Conservation (phyloP, 495 filamentous ascomycete genomes). For the Aspergillus campestris region DNA sequence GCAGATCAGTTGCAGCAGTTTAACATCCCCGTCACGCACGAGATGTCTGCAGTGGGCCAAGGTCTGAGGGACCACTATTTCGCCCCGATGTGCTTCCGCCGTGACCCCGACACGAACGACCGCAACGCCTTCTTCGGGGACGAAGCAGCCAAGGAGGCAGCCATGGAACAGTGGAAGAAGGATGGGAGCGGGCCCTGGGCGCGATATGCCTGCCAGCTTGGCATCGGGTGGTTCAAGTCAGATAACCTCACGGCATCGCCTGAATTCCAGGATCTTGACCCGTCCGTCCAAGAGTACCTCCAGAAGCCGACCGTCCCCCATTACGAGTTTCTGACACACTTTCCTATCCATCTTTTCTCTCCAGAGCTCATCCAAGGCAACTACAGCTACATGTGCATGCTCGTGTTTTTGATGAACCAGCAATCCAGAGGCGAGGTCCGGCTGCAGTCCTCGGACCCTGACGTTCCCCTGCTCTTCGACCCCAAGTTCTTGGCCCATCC, state of each 20-base stretch:
- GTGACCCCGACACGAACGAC: constrained; percentile 22
- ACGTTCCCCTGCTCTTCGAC: constrained; percentile 47
- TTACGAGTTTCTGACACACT: constrained; percentile 34
- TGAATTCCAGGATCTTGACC: constrained; percentile 39
- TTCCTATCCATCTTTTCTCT: constrained; percentile 20
- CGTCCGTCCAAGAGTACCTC: constrained; percentile 28
- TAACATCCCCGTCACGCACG: constrained; percentile 41
- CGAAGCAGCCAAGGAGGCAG: constrained; percentile 27
- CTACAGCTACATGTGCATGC: constrained; percentile 22
- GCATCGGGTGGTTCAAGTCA: constrained; percentile 48
- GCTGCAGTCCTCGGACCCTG: constrained; percentile 47
- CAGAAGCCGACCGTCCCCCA: constrained; percentile 37
- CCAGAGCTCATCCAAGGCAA: constrained; percentile 17
- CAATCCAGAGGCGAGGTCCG: constrained; percentile 42
- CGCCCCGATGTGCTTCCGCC: constrained; percentile 13
- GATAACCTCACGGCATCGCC: constrained; percentile 22
- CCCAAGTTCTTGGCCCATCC: constrained; percentile 47
- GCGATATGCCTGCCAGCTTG: constrained; percentile 28
- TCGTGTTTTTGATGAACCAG: constrained; percentile 28
- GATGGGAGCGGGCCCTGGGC: constrained; percentile 41
- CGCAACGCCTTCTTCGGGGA: constrained; percentile 25
- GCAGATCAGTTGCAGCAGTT: constrained; percentile 40
- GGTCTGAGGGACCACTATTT: constrained; percentile 50
- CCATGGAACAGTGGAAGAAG: constrained; percentile 38
- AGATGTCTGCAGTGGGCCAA: constrained; percentile 44